Percentiles rank a stretch among this genome's conserved stretches.
Conservation (phyloP, 2,329 filamentous ascomycete genomes). For the Aspergillus sp. region DNA sequence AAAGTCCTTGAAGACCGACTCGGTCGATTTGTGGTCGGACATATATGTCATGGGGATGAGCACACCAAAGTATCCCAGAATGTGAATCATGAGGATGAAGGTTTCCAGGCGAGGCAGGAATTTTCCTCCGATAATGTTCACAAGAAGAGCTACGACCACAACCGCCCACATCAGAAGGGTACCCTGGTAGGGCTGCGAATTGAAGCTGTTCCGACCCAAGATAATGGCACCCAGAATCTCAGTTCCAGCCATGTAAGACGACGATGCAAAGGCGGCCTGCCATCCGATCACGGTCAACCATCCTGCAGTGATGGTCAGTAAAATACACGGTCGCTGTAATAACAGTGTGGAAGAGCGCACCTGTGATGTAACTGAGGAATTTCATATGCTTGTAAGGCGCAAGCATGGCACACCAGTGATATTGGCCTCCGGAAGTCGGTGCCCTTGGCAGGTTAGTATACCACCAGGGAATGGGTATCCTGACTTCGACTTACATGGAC, state of each 20-base stretch:
- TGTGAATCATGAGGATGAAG: constrained; percentile 51
- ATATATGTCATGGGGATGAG: constrained; percentile 51
- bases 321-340: background rate
- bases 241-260: constrained; percentile 34
- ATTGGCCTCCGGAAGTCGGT: constrained; percentile 42
- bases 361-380: constrained; percentile 43
- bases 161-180: constrained; percentile 52
- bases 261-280: constrained; percentile 45
- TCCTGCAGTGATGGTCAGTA: constrained; percentile 21
- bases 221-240: constrained; percentile 39
- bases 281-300: constrained; percentile 49
- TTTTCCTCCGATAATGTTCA: constrained; percentile 48
- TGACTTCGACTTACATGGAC: constrained; percentile 30
- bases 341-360: constrained; percentile 13
- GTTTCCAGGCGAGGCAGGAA: constrained; percentile 52
- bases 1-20: constrained; percentile 52
- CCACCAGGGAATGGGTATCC: background rate
- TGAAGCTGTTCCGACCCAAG: constrained; percentile 42
- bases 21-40: constrained; percentile 36
- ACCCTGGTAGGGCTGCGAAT: constrained; percentile 49
- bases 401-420: constrained; percentile 46
- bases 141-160: constrained; percentile 38
- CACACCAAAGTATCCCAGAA: constrained; percentile 56
- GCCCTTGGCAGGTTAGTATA: constrained; percentile 24
- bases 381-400: constrained; percentile 38